Base-by-base conservation (phyloP, 2,329 filamentous ascomycete genomes). In the Curvularia hawaiiensis region DNA sequence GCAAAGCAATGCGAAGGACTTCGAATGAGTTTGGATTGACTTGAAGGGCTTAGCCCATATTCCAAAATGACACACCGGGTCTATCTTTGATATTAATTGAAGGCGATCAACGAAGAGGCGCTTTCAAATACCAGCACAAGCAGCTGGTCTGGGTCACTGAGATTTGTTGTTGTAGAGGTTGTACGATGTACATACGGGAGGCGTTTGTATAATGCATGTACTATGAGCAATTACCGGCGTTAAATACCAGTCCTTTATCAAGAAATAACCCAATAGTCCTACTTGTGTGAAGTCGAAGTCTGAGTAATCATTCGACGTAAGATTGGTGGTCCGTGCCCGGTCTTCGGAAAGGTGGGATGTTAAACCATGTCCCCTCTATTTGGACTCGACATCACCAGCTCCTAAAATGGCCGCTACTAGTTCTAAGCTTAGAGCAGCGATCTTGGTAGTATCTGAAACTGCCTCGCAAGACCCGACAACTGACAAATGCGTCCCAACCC, bases 361-460 rank as follows among this genome's bases (percentile, higher is more conserved):
- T 50, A 54, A 51, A 62, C 64, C 49, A 55, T 52, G 63, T 66
- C 60, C 65, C 60, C 67, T 57, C 51, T 56, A 60, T 58, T 50
- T 44, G 11, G n/a, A 58, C 64, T 59, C 51, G 58, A 64, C 59
- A 28, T 28, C 40, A 24, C 52, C 62, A 50, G 50, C 56, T 49
- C 51, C 28, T 60, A 68, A 57, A 33, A 77, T 77, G 74, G 69
- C 64, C 59, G 58, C 60, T 56, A 44, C 58, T 44, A 75, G 79
- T 54, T 57, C 56, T 31, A 78, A 80, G 54, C 80, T 98, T 12
- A 89, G 81, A 72, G 89, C 88, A 33, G 91, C 90, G 8, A 88
- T 99, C 48, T 83, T 99, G 52, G 84, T 98, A 64, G 84, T 99
- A 39, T 98, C 95, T 1, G 96, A 96, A 50, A 99, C 95, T 6